Base-by-base conservation (phyloP, 2,329 filamentous ascomycete genomes). In the Fusarium heterosporum region DNA sequence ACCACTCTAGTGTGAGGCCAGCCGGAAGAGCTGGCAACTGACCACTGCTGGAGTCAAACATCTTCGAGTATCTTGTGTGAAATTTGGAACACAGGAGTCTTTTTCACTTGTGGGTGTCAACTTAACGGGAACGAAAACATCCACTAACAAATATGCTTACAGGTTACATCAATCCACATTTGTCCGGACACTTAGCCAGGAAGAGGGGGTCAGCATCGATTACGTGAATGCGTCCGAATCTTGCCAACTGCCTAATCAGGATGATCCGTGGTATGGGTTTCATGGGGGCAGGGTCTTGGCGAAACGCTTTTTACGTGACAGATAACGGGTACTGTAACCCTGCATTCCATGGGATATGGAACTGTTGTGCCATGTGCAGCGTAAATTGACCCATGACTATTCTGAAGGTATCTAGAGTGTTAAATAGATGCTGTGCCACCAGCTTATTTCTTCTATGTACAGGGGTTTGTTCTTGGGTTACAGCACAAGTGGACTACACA, bases 1-100 rank as follows among this genome's bases (percentile, higher is more conserved):
- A 61, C 73, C 73, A 75, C 30, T 71, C 52, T 0, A 64, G 36
- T 1, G 69, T 74, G 8, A 74, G 26, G 4, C 66, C 71, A n/a
- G 49, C 49, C 1, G 66, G 70, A 13, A 73, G 58, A 19, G 47
- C 25, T 8, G 73, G 73, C n/a, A 75, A 69, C 28, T 64, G 19
- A 13, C 62, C 43, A 2, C 22, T 28, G 0, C n/a, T n/a, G 22
- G 47, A 16, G 17, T 28, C 25, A 45, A 58, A 38, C 66, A 72
- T 72, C 6, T 2, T 17, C 7, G 17, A 2, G 3, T 1, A n/a
- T 53, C 25, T 36, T 26, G 12, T 41, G n/a, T 8, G 9, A 26
- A 4, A 3, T 28, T 16, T 10, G 16, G 16, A 22, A 36, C 8
- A 25, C 34, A n/a, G 8, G 11, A 14, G 13, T 36, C 6, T 22